phyloP scores from a whole-genome alignment of 2,329 filamentous ascomycete species.

The Aspergillus viridinutans region DNA sequence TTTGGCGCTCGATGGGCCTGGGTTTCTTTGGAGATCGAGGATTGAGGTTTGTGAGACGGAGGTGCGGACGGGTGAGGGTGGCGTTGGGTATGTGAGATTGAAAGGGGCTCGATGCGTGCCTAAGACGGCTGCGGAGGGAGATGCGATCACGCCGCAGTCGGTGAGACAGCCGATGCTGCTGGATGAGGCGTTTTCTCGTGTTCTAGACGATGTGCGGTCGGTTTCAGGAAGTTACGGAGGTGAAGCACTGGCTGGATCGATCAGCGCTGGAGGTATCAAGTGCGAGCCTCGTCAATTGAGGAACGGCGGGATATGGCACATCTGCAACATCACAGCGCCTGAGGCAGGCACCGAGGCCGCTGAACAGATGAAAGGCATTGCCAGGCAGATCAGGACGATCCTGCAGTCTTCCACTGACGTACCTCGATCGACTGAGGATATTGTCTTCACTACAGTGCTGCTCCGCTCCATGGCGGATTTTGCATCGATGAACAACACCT shows the following conservation, averaged over 20 bases:
- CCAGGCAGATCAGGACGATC: constrained; percentile 22
- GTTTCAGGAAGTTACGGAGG: neutral
- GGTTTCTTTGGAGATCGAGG: constrained; percentile 64
- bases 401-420: constrained; percentile 8
- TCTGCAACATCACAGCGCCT: constrained; percentile 37
- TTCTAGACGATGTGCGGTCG: constrained; percentile 28
- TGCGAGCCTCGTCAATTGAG: constrained; percentile 17
- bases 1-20: constrained; percentile 76
- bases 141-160: constrained; percentile 18
- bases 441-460: constrained; percentile 56
- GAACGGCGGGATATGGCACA: constrained; percentile 27
- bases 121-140: constrained; percentile 31
- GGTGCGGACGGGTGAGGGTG: constrained; percentile 66
- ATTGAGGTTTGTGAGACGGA: constrained; percentile 59
- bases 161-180: constrained; percentile 58
- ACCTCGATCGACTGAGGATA: constrained; percentile 31
- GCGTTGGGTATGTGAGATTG: constrained; percentile 69
- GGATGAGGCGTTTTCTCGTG: constrained; percentile 56
- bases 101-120: constrained; percentile 52
- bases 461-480: constrained; percentile 80
- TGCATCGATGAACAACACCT: constrained; percentile 66
- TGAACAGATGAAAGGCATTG: constrained; percentile 36
- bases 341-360: constrained; percentile 36
- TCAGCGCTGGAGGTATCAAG: neutral
- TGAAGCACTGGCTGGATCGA: neutral